Conservation (phyloP, 2,329 filamentous ascomycete species). For the Xylariaceae sp. region DNA sequence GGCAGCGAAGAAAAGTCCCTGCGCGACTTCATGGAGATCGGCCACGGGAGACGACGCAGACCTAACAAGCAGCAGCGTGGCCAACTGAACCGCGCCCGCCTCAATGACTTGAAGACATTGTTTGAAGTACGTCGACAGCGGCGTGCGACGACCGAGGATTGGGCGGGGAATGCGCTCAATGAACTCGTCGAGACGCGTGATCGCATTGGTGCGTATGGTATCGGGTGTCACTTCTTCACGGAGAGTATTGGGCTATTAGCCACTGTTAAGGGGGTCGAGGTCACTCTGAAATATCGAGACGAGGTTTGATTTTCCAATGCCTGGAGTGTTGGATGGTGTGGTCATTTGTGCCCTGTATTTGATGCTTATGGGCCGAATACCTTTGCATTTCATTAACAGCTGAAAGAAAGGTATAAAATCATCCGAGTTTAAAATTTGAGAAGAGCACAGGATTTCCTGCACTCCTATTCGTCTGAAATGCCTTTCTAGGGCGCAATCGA, state of each 20-base stretch:
- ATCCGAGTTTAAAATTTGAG: too few relatives aligned
- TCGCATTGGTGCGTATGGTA: constrained; percentile 7
- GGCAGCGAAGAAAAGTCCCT: neutral
- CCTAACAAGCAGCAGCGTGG: neutral
- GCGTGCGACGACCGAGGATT: neutral
- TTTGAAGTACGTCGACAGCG: constrained; percentile 2
- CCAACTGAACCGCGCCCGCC: neutral
- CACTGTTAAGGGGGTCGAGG: constrained; percentile 2
- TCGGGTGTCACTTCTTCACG: constrained; percentile 1
- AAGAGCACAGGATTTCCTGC: too few relatives aligned
- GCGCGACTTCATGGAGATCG: neutral
- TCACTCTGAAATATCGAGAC: too few relatives aligned
- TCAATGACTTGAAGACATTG: constrained; percentile 3
- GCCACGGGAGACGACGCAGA: neutral
- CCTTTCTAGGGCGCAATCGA: too few relatives aligned
- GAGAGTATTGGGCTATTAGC: constrained; percentile 1
- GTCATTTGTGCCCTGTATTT: too few relatives aligned
- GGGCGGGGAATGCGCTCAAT: constrained; percentile 11
- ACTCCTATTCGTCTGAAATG: too few relatives aligned
- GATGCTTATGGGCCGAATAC: too few relatives aligned
- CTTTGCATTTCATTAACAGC: too few relatives aligned
- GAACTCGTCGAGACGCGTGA: constrained; percentile 6
- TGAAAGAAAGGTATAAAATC: too few relatives aligned
- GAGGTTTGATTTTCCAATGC: too few relatives aligned
- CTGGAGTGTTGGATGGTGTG: too few relatives aligned